These are phyloP conservation scores for Nannochloropsis oceanica DNA, from an alignment of 108 stramenopile genomes.

Conservation along the genomic window DNA sequence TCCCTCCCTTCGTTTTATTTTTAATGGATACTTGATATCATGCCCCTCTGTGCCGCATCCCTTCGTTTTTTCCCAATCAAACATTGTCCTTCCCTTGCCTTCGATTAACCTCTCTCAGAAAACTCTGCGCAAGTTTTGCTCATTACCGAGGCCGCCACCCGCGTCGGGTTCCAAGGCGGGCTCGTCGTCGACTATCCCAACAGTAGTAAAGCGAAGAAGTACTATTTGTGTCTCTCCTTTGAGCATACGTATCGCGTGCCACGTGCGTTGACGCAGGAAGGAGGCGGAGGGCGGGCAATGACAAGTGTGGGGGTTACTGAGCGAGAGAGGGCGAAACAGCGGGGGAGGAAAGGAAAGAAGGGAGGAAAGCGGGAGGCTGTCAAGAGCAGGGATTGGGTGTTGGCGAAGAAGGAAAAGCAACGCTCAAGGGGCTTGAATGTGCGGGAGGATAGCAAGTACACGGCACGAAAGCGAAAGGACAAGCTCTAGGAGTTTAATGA, in stretches of 20 bases:
- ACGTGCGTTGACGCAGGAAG: slow-evolving; percentile 23
- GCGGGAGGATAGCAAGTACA: slow-evolving; percentile 84
- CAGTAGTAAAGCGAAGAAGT: slow-evolving; percentile 97
- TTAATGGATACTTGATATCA: neutral
- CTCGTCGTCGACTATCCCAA: slow-evolving; percentile 99
- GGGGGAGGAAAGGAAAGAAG: slow-evolving; percentile 14
- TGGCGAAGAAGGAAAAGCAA: slow-evolving; percentile 89
- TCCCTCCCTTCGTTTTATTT: neutral
- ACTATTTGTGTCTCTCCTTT: slow-evolving; percentile 88
- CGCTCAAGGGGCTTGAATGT: slow-evolving; percentile 81
- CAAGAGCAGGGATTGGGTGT: slow-evolving; percentile 93
- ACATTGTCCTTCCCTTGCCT: neutral
- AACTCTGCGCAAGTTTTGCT: slow-evolving; percentile 85
- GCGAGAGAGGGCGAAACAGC: neutral
- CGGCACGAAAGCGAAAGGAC: slow-evolving; percentile 78
- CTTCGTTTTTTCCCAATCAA: neutral
- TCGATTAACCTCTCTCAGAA: slow-evolving; percentile 9
- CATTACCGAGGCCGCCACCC: slow-evolving; percentile 53
- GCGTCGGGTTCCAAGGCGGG: slow-evolving; percentile 79
- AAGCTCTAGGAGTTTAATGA: slow-evolving; percentile 55
- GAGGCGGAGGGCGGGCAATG: slow-evolving; percentile 1
- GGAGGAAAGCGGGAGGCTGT: slow-evolving; percentile 7
- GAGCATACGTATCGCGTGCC: slow-evolving; percentile 61
- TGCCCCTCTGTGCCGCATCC: neutral
- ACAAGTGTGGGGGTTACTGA: slow-evolving; percentile 24